phyloP scores from a whole-genome alignment of 139 green algal species.

The Chlorella ohadii region DNA sequence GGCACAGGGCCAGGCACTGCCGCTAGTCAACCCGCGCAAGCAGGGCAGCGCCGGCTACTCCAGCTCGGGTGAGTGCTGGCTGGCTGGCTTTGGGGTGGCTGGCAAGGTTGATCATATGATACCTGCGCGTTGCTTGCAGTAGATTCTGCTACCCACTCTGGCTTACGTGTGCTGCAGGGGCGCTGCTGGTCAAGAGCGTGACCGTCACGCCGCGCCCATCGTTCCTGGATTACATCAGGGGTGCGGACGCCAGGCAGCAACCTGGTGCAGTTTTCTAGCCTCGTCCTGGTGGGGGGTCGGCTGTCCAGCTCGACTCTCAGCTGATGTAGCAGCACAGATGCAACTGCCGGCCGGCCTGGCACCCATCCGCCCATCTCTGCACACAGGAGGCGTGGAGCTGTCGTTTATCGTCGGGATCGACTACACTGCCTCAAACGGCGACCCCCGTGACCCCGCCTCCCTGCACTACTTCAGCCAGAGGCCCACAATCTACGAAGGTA shows the following conservation, averaged over 20 bases:
- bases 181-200: slow-evolving; percentile 6
- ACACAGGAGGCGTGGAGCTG: not conserved
- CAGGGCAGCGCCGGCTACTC: slow-evolving; percentile 3
- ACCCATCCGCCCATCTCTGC: not conserved
- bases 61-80: not conserved
- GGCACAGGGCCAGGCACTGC: not conserved
- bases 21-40: slow-evolving; percentile 24
- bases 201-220: slow-evolving; percentile 3
- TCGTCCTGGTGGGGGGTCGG: too few species aligned
- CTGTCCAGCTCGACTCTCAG: too few species aligned
- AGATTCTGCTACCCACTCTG: not conserved
- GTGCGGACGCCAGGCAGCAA: not conserved
- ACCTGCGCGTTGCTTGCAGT: too few species aligned
- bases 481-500: slow-evolving; percentile 53
- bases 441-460: slow-evolving; percentile 32
- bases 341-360: too few species aligned
- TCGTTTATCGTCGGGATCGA: slow-evolving; percentile 46
- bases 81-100: not conserved
- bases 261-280: too few species aligned
- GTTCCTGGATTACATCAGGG: slow-evolving; percentile 52
- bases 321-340: too few species aligned
- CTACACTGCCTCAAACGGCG: slow-evolving; percentile 60
- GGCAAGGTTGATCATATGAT: too few species aligned
- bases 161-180: not conserved
- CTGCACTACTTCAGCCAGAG: slow-evolving; percentile 47